Evolutionary conservation across 2,329 filamentous ascomycete genomes (phyloP).

Genomic region (Plenodomus biglobosus): DNA sequence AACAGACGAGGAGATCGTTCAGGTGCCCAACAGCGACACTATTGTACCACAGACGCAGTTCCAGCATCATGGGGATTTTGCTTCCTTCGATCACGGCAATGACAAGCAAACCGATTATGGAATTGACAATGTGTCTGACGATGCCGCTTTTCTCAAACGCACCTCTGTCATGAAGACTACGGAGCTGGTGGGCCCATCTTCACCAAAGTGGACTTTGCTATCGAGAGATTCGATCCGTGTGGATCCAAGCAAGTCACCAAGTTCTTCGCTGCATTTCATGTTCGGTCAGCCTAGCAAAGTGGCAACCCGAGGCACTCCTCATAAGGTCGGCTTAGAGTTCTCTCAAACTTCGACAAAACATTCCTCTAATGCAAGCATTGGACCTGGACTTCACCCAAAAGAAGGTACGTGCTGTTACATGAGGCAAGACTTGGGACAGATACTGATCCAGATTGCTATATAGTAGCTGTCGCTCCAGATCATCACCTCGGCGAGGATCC

Average conservation of each 20-base stretch:
- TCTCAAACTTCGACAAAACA: neutral
- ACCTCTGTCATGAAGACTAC: constrained; percentile 2
- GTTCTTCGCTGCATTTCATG: neutral
- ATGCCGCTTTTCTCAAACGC: constrained; percentile 4
- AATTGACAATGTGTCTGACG: neutral
- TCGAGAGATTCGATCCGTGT: neutral
- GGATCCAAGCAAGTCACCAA: neutral
- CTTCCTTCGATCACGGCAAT: neutral
- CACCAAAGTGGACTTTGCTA: neutral
- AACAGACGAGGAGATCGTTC: constrained; percentile 18
- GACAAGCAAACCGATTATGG: neutral
- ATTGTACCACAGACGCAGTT: constrained; percentile 24
- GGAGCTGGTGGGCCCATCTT: neutral
- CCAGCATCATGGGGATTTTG: neutral
- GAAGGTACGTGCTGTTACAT: neutral
- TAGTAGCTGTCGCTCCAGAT: neutral
- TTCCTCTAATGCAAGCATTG: neutral
- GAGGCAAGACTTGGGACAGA: neutral
- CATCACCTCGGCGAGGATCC: neutral
- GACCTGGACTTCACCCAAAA: neutral
- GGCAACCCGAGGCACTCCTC: neutral
- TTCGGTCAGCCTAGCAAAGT: neutral
- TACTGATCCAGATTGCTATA: neutral
- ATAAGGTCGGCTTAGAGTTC: neutral
- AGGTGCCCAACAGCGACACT: constrained; percentile 22